Conservation (phyloP, 2,329 filamentous ascomycete species). For the Lasiodiplodia theobromae region DNA sequence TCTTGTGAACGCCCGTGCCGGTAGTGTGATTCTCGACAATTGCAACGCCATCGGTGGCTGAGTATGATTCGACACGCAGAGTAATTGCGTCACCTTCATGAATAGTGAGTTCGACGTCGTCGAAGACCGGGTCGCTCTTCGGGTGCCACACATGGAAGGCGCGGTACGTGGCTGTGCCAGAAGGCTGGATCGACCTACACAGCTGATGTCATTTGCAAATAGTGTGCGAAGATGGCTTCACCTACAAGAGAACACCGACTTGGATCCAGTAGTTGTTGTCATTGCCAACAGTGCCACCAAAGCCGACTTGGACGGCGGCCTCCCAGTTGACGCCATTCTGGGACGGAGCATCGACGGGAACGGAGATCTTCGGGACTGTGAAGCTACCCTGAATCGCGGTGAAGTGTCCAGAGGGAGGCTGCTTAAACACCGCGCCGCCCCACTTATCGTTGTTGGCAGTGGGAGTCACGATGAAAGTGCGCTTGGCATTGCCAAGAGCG, state of each 20-base stretch:
- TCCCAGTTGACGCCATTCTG: neutral
- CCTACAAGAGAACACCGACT: neutral
- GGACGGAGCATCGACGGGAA: slow-evolving; percentile 37
- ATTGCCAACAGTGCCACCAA: slow-evolving; percentile 50
- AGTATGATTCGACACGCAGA: slow-evolving; percentile 48
- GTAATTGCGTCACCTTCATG: slow-evolving; percentile 52
- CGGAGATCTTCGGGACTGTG: slow-evolving; percentile 58
- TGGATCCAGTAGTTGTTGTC: slow-evolving; percentile 32
- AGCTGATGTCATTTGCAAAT: neutral
- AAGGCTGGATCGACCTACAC: neutral
- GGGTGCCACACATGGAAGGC: slow-evolving; percentile 45
- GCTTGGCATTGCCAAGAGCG: slow-evolving; percentile 55
- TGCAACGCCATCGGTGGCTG: slow-evolving; percentile 54
- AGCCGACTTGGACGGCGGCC: neutral
- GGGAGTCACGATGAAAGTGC: slow-evolving; percentile 27
- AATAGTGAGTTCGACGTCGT: slow-evolving; percentile 43
- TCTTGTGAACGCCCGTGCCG: slow-evolving; percentile 60
- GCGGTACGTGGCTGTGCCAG: neutral
- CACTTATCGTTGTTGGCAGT: slow-evolving; percentile 54
- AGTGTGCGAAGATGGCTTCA: neutral
- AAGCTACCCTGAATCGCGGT: slow-evolving; percentile 62
- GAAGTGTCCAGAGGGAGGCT: slow-evolving; percentile 51
- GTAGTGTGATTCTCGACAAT: slow-evolving; percentile 61
- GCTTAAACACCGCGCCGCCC: slow-evolving; percentile 63
- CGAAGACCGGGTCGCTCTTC: slow-evolving; percentile 62